Evolutionary conservation across 2,329 filamentous ascomycete genomes (phyloP), one percentile per base, ranked within the genome.

Genomic region (Pseudogymnoascus destructans): DNA sequence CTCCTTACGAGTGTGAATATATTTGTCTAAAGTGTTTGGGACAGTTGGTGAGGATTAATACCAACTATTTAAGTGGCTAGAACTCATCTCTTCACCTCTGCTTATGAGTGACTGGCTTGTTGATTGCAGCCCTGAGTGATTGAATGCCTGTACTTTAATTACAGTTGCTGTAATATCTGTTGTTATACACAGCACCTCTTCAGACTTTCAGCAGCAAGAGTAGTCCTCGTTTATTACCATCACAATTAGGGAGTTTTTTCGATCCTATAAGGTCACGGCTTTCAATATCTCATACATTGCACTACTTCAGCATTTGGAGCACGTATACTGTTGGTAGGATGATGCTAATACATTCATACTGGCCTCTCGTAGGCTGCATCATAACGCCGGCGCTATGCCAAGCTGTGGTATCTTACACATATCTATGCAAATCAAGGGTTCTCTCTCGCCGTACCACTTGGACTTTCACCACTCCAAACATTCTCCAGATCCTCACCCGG

Each of bases 401-500:
- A 52, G 46, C 46, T 17, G 9, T 52, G 46, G 46, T 52, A 52
- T 52, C 23, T 52, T 52, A 30, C 5, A 52, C 46, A 52, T 11
- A 25, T 25, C 42, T 49, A 52, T 13, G 25, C 23, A 32, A 52
- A 52, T 52, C 46, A 69, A 36, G 68, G 67, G 59, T 70, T 70
- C 58, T 70, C 67, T 35, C 55, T 61, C 17, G 68, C 61, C 17
- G 61, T 15, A 21, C 61, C 58, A 25, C 64, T 65, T 11, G 66
- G 62, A 30, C 63, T 65, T n/a, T 61, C 64, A 33, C 61, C 59
- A 33, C 59, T 62, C 69, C 69, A 71, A 19, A 71, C 67, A 59
- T 71, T 70, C 58, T 70, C 69, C 56, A 70, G 68, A 59, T 68
- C 69, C 13, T 66, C 68, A 38, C 66, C 66, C 7, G 68, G 57